These are phyloP conservation scores for Stachybotrys chlorohalonatus DNA, from an alignment of 2,329 filamentous ascomycete species.

Conservation along the genomic window DNA sequence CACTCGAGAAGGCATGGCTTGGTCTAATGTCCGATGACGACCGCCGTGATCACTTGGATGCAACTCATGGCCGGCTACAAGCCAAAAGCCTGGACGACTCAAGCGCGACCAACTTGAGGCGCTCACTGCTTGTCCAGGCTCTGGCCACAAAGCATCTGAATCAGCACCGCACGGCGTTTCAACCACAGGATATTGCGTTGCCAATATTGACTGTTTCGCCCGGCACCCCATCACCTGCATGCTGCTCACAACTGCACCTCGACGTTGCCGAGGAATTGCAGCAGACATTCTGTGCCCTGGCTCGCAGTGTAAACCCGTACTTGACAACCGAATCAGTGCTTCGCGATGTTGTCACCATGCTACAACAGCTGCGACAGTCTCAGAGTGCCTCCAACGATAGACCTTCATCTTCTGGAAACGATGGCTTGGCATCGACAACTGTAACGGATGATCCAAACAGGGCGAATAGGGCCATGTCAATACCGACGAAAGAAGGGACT, in stretches of 20 bases:
- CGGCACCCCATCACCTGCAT: slow-evolving; percentile 26
- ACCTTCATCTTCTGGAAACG: not conserved
- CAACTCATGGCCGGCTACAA: slow-evolving; percentile 8
- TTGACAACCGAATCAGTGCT: slow-evolving; percentile 35
- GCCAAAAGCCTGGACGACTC: slow-evolving; percentile 1
- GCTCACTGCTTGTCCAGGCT: slow-evolving; percentile 26
- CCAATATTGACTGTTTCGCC: slow-evolving; percentile 17
- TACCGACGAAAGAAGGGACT: not conserved
- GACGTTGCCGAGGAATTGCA: slow-evolving; percentile 40
- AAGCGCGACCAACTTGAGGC: slow-evolving; percentile 9
- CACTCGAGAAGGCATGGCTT: slow-evolving; percentile 71
- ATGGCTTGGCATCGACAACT: not conserved
- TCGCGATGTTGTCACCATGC: slow-evolving; percentile 32
- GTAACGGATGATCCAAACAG: not conserved
- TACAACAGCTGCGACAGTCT: slow-evolving; percentile 9
- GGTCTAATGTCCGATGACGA: slow-evolving; percentile 42
- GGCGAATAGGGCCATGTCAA: not conserved
- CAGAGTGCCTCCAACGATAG: not conserved
- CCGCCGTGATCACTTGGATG: slow-evolving; percentile 35
- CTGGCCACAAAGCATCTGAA: slow-evolving; percentile 37
- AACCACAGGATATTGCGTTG: slow-evolving; percentile 18
- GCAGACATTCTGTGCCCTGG: slow-evolving; percentile 39
- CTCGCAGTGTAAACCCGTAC: slow-evolving; percentile 27
- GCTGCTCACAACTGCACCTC: slow-evolving; percentile 37
- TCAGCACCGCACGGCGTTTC: slow-evolving; percentile 32